Conservation (phyloP, 768 basidiomycete genomes). For the Phanerochaete sordida region DNA sequence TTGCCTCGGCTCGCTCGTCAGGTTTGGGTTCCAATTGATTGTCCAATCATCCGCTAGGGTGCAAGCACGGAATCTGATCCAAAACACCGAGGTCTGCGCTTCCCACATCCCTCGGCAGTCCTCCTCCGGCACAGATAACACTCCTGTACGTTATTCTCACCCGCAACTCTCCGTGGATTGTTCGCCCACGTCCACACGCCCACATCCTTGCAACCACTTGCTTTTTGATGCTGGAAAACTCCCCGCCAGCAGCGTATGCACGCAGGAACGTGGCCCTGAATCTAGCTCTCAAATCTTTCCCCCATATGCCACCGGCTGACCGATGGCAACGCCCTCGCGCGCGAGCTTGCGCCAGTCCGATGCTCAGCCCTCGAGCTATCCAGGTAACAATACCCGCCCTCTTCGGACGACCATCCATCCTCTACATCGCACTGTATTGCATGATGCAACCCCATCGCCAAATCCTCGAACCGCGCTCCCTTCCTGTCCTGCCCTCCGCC, state of each 20-base stretch:
- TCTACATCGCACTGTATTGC: slow-evolving; percentile 2
- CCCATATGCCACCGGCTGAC: no score
- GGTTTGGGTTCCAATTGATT: background rate
- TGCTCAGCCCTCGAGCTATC: background rate
- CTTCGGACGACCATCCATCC: background rate
- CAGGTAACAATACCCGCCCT: background rate
- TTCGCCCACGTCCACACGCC: background rate
- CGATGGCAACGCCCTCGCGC: background rate
- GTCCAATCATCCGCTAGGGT: background rate
- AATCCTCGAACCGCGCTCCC: background rate
- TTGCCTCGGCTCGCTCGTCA: background rate
- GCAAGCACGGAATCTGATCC: slow-evolving; percentile 4
- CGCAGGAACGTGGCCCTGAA: no score
- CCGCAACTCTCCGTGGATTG: background rate
- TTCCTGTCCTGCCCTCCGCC: background rate
- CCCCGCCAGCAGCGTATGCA: no score
- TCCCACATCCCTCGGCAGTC: background rate
- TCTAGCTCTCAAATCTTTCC: no score
- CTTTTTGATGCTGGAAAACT: no score
- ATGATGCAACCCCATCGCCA: slow-evolving; percentile 8
- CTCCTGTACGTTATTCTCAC: background rate
- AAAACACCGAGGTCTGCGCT: background rate
- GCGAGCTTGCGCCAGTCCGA: background rate
- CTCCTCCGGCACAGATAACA: background rate
- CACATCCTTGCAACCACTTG: background rate